phyloP scores from a whole-genome alignment of 257 asterid genomes.

The Linaria vulgaris region DNA sequence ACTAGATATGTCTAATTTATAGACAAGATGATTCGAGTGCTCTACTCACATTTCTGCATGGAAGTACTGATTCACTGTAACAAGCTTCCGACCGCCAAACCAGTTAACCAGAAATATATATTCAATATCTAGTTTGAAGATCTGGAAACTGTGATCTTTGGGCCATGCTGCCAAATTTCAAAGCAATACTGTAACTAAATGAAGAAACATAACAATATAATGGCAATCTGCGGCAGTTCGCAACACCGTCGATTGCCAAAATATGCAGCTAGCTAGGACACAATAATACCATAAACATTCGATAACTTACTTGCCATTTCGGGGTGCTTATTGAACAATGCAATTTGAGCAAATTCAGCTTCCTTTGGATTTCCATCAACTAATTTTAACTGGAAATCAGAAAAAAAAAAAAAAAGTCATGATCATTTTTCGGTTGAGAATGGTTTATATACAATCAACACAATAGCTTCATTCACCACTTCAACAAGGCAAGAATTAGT shows the following conservation, averaged over 20 bases:
- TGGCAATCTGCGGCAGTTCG: no score
- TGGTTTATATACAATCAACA: background rate
- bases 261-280: no score
- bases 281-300: background rate
- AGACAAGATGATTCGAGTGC: constrained; percentile 1
- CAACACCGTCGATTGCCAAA: no score
- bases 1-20: background rate
- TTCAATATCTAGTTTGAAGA: constrained; percentile 65
- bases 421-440: constrained; percentile 1
- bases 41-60: constrained; percentile 49
- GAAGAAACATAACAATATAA: no score
- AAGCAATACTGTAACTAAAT: no score
- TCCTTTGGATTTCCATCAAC: constrained; percentile 53
- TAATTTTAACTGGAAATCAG: constrained; percentile 56
- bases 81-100: constrained; percentile 95
- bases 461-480: background rate
- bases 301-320: constrained; percentile 77
- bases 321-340: constrained; percentile 71
- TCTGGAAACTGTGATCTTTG: constrained; percentile 64
- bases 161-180: constrained; percentile 78
- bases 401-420: no score
- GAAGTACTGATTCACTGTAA: constrained; percentile 81
- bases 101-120: constrained; percentile 81
- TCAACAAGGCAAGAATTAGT: background rate
- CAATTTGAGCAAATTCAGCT: constrained; percentile 60